Evolutionary conservation across 257 asterid genomes (phyloP).

Genomic region (Gentiana straminea): DNA sequence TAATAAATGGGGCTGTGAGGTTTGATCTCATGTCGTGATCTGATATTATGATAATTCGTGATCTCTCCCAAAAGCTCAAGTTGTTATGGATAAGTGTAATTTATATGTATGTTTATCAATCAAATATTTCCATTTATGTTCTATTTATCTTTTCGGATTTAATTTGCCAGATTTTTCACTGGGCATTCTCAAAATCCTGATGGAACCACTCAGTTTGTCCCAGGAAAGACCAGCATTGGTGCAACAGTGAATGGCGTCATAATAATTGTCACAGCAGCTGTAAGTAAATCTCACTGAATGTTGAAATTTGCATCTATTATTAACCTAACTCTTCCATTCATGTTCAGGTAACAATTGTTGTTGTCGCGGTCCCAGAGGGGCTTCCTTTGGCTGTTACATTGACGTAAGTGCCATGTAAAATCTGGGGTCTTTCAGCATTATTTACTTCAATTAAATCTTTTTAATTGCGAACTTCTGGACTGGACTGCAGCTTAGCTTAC

Average conservation of each 20-base stretch:
- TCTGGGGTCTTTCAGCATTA: not conserved
- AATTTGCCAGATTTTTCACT: conserved; percentile 55
- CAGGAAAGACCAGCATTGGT: conserved; percentile 50
- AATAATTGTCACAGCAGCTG: conserved; percentile 76
- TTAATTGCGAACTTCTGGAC: conserved; percentile 14
- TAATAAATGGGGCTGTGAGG: no score
- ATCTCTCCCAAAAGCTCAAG: no score
- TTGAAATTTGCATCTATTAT: conserved; percentile 7
- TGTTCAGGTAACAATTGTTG: conserved; percentile 91
- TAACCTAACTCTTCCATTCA: conserved; percentile 23
- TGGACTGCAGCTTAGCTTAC: conserved; percentile 70
- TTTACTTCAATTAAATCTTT: conserved; percentile 10
- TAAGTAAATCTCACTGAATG: conserved; percentile 34
- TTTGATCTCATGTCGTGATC: no score
- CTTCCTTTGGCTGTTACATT: conserved; percentile 95
- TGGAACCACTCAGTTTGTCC: conserved; percentile 70
- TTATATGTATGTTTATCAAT: no score
- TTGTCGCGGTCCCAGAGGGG: conserved; percentile 98
- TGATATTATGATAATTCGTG: no score
- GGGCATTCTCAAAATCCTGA: conserved; percentile 62
- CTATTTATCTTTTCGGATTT: not conserved
- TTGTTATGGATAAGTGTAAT: no score
- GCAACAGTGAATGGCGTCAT: conserved; percentile 53
- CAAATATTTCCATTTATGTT: not conserved
- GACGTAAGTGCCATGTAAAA: conserved; percentile 49